Percentiles rank a stretch among this genome's conserved stretches.
These are phyloP conservation scores for Sporothrix pallida DNA, from an alignment of 2,329 filamentous ascomycete species.

Conservation along the genomic window DNA sequence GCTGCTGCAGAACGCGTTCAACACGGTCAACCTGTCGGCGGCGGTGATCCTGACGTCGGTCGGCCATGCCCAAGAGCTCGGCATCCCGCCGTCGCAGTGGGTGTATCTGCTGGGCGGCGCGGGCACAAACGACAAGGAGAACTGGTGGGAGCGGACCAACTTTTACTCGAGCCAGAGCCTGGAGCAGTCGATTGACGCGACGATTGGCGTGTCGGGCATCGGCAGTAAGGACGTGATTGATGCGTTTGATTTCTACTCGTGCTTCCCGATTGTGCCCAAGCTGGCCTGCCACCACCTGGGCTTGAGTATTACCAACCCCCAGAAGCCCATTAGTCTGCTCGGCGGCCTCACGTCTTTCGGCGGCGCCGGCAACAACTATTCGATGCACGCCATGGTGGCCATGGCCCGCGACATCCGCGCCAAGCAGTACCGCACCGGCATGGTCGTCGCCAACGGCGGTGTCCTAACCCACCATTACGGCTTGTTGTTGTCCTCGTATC, in stretches of 20 bases:
- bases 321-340: conserved; percentile 32
- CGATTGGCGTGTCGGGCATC: conserved; percentile 29
- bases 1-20: conserved; percentile 34
- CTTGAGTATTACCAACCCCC: conserved; percentile 10
- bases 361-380: conserved; percentile 37
- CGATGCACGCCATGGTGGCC: conserved; percentile 34
- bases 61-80: conserved; percentile 29
- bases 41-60: conserved; percentile 34
- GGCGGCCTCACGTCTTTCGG: conserved; percentile 35
- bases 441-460: conserved; percentile 34
- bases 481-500: conserved; percentile 14
- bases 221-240: conserved; percentile 22
- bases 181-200: conserved; percentile 29
- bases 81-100: conserved; percentile 30
- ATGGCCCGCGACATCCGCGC: conserved; percentile 30
- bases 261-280: conserved; percentile 35
- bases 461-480: conserved; percentile 33
- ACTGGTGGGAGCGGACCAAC: conserved; percentile 33
- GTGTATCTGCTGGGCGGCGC: conserved; percentile 32
- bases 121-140: conserved; percentile 31
- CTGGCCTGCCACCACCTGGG: conserved; percentile 33
- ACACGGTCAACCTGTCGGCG: conserved; percentile 35
- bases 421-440: conserved; percentile 18
- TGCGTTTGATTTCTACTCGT: conserved; percentile 34
- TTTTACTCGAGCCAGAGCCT: conserved; percentile 32